These are phyloP conservation scores for Metschnikowia anglica DNA, from an alignment of 805 yeast genomes.

Conservation along the genomic window DNA sequence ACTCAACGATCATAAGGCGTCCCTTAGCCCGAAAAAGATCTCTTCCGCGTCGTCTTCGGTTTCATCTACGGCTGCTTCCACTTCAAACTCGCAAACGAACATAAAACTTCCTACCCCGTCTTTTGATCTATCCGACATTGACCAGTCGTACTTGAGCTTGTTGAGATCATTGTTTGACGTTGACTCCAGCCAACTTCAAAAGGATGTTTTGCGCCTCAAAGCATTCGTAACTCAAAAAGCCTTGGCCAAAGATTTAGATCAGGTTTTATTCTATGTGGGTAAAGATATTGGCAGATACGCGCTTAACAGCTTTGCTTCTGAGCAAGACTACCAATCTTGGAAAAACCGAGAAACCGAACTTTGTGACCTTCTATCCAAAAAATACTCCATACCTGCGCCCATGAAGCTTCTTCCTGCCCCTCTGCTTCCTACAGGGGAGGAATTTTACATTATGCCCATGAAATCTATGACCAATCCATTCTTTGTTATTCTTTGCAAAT, in stretches of 20 bases:
- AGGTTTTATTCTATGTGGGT: slow-evolving; percentile 33
- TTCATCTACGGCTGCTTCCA: background rate
- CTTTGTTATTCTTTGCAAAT: slow-evolving; percentile 39
- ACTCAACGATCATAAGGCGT: slow-evolving; percentile 42
- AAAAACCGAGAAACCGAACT: slow-evolving; percentile 27
- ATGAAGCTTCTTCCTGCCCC: slow-evolving; percentile 33
- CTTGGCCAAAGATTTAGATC: slow-evolving; percentile 36
- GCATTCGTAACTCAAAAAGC: slow-evolving; percentile 41
- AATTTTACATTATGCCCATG: slow-evolving; percentile 38
- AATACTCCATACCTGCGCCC: slow-evolving; percentile 36
- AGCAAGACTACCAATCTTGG: slow-evolving; percentile 32
- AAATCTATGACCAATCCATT: slow-evolving; percentile 36
- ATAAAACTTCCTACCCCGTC: slow-evolving; percentile 44
- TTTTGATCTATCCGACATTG: slow-evolving; percentile 55
- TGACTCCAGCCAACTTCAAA: slow-evolving; percentile 51
- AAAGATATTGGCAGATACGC: slow-evolving; percentile 43
- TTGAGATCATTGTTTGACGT: slow-evolving; percentile 51
- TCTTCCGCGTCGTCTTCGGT: slow-evolving; percentile 9
- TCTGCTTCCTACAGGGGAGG: slow-evolving; percentile 34
- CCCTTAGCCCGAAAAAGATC: slow-evolving; percentile 28
- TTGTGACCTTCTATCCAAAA: slow-evolving; percentile 26
- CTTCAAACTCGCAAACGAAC: background rate
- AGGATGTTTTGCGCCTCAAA: slow-evolving; percentile 48
- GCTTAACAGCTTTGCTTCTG: slow-evolving; percentile 25
- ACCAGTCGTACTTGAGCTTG: slow-evolving; percentile 41